These are phyloP conservation scores for Quercus ilex DNA, from an alignment of 306 rosid species.

Conservation along the genomic window DNA sequence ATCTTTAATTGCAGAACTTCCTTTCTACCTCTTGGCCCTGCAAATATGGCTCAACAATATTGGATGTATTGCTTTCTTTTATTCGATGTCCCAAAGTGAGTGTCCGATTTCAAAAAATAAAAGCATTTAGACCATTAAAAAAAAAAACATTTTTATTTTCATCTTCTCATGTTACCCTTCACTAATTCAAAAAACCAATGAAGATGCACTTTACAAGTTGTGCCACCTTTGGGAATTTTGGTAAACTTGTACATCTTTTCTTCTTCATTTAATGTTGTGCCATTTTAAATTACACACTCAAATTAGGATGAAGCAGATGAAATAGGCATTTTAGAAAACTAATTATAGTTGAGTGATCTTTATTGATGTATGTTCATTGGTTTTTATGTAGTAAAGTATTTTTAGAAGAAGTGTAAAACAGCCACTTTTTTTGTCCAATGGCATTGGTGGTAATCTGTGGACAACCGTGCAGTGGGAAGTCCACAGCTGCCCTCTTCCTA, in stretches of 20 bases:
- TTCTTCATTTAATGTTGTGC: neutral
- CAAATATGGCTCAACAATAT: neutral
- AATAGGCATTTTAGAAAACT: neutral
- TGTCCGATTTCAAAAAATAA: neutral
- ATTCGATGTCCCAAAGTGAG: neutral
- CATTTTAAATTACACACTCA: neutral
- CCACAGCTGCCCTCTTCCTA: constrained; percentile 4
- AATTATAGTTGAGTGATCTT: neutral
- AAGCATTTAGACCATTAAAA: neutral
- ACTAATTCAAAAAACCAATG: neutral
- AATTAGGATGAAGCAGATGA: neutral
- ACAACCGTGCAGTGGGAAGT: constrained; percentile 73
- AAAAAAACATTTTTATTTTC: neutral
- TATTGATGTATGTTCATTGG: neutral
- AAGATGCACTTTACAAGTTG: neutral
- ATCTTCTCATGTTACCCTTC: neutral
- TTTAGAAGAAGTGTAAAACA: neutral
- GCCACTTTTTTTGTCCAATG: constrained; percentile 31
- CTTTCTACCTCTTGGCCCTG: neutral
- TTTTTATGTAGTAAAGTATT: neutral
- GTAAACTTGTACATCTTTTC: neutral
- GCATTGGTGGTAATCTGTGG: constrained; percentile 96
- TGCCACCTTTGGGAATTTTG: neutral
- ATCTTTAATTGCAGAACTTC: neutral
- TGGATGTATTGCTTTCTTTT: neutral